Percentiles rank a stretch among this genome's conserved stretches.
phyloP scores from a whole-genome alignment of 2,329 filamentous ascomycete genomes.

The Aspergillus novofumigatus region DNA sequence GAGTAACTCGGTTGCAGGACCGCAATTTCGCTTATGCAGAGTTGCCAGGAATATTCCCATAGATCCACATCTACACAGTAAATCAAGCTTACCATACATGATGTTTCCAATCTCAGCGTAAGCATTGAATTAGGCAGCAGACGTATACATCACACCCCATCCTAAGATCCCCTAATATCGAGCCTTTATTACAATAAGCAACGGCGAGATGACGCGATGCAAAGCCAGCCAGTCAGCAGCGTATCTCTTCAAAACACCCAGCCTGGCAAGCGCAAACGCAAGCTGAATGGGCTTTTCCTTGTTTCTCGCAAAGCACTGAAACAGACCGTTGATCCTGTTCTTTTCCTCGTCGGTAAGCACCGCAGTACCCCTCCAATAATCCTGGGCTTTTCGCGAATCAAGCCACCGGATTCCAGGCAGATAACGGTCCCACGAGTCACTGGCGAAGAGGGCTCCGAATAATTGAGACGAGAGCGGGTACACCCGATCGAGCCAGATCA shows the following conservation, averaged over 20 bases:
- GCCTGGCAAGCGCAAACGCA: background rate
- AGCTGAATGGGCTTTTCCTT: background rate
- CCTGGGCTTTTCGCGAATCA: background rate
- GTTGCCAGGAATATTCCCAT: background rate
- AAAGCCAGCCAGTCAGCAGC: background rate
- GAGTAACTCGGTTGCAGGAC: too few species aligned
- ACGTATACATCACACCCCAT: too few species aligned
- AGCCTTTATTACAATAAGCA: background rate
- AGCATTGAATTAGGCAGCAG: too few species aligned
- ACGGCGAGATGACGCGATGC: background rate
- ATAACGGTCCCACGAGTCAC: background rate
- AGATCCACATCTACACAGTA: background rate
- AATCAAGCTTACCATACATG: too few species aligned
- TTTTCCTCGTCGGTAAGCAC: background rate
- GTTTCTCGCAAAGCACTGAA: background rate
- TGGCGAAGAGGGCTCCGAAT: background rate
- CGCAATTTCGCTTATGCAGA: background rate
- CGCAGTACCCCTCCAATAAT: background rate
- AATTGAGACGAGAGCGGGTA: background rate
- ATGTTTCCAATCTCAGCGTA: too few species aligned
- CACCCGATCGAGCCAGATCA: background rate
- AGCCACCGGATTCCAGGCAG: background rate
- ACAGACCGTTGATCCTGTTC: background rate
- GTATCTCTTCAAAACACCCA: background rate
- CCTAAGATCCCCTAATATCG: background rate